Conservation (phyloP, 2,329 filamentous ascomycete species). For the Alternaria solani region DNA sequence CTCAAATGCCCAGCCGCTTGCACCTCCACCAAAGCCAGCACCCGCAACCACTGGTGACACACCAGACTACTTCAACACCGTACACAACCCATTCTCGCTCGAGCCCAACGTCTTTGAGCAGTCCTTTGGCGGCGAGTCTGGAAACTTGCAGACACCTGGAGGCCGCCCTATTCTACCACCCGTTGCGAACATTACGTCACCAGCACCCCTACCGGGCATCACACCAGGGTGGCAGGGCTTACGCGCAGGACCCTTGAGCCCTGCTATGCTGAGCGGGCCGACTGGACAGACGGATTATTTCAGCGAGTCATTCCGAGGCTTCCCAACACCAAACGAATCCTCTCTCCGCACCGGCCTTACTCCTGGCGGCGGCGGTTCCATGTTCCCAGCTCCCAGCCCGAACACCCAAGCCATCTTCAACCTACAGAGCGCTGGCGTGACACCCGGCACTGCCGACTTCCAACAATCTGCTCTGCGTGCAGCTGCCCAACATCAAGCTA, state of each 20-base stretch:
- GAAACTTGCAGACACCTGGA: slow-evolving; percentile 72
- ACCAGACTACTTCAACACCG: slow-evolving; percentile 61
- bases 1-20: slow-evolving; percentile 59
- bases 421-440: slow-evolving; percentile 81
- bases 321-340: slow-evolving; percentile 96
- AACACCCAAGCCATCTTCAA: slow-evolving; percentile 85
- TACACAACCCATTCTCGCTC: slow-evolving; percentile 67
- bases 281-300: slow-evolving; percentile 81
- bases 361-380: slow-evolving; percentile 92
- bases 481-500: slow-evolving; percentile 58
- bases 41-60: slow-evolving; percentile 53
- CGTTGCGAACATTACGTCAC: slow-evolving; percentile 89
- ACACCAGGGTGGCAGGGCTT: slow-evolving; percentile 87
- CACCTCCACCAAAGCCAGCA: slow-evolving; percentile 60
- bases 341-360: slow-evolving; percentile 90
- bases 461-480: slow-evolving; percentile 90
- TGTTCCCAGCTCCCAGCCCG: slow-evolving; percentile 93
- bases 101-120: slow-evolving; percentile 98
- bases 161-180: slow-evolving; percentile 82
- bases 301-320: slow-evolving; percentile 81
- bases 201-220: slow-evolving; percentile 77
- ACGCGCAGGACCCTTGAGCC: slow-evolving; percentile 90
- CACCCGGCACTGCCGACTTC: slow-evolving; percentile 91
- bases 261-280: slow-evolving; percentile 93
- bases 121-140: slow-evolving; percentile 71